phyloP scores from a whole-genome alignment of 306 rosid genomes.

The Cotoneaster glaucophyllus region DNA sequence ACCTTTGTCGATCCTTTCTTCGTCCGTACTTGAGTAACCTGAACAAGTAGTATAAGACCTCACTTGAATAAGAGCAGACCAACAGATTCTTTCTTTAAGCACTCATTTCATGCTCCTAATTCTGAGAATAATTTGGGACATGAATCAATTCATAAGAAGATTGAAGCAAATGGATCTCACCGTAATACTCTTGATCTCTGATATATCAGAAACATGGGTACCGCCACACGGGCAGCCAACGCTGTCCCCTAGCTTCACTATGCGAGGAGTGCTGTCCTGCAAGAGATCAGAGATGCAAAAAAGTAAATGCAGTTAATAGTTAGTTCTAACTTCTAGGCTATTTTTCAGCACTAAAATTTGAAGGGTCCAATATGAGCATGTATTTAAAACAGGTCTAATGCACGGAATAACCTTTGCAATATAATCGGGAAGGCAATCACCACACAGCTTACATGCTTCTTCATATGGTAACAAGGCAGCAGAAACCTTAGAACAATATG shows the following conservation, averaged over 20 bases:
- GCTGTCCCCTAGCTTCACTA: conserved; percentile 45
- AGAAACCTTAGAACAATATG: conserved; percentile 33
- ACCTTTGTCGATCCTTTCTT: conserved; percentile 69
- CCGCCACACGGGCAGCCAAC: conserved; percentile 85
- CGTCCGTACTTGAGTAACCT: conserved; percentile 63
- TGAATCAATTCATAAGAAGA: no score
- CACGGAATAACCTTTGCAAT: conserved; percentile 52
- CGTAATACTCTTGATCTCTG: conserved; percentile 45
- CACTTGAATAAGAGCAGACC: background rate
- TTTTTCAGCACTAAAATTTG: background rate
- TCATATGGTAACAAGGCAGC: conserved; percentile 46
- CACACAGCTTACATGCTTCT: conserved; percentile 61
- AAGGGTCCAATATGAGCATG: background rate
- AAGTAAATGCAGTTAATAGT: background rate
- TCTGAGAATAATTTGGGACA: background rate
- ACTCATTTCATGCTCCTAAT: background rate
- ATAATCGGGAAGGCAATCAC: conserved; percentile 66
- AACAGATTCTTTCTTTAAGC: background rate
- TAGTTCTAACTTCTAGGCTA: background rate
- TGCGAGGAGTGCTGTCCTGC: conserved; percentile 66
- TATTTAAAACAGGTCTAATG: background rate
- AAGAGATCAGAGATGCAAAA: conserved; percentile 16
- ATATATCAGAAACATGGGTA: conserved; percentile 59
- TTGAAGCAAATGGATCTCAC: conserved; percentile 29
- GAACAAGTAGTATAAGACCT: conserved; percentile 14